These are phyloP conservation scores for Herpetomonas muscarum DNA, from an alignment of 208 protist species.

Conservation along the genomic window DNA sequence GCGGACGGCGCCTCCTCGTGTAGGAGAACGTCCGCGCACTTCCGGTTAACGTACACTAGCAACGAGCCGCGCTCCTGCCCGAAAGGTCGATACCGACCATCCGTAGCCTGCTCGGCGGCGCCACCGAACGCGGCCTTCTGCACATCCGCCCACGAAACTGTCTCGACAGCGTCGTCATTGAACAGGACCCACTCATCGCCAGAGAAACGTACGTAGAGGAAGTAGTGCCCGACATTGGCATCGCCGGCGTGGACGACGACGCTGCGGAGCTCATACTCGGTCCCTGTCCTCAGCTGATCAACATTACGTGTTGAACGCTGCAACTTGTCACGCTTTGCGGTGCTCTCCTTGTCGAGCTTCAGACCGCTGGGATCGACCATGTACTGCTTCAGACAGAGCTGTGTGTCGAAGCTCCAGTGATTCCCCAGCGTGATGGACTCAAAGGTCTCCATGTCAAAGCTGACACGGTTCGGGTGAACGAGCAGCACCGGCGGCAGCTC, in stretches of 20 bases:
- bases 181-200: constrained; percentile 67
- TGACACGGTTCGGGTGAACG: constrained; percentile 87
- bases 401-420: constrained; percentile 60
- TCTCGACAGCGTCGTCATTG: constrained; percentile 70
- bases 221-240: constrained; percentile 86
- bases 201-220: constrained; percentile 55
- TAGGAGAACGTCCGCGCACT: constrained; percentile 23
- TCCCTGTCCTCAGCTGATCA: constrained; percentile 15
- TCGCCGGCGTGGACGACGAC: constrained; percentile 83
- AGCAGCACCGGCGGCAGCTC: constrained; percentile 83
- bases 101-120: constrained; percentile 14
- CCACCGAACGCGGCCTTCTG: constrained; percentile 56
- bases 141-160: constrained; percentile 38
- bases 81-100: constrained; percentile 28
- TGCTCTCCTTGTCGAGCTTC: constrained; percentile 51
- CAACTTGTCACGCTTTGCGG: constrained; percentile 26
- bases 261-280: constrained; percentile 73
- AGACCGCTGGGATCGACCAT: constrained; percentile 31
- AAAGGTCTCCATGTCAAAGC: constrained; percentile 76
- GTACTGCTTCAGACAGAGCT: constrained; percentile 58
- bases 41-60: constrained; percentile 67
- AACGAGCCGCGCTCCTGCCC: constrained; percentile 66
- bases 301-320: not conserved
- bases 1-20: constrained; percentile 19
- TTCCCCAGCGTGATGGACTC: constrained; percentile 79